Evolutionary conservation across 345 rosid species (phyloP).

Genomic region (Schrenkiella parvula): DNA sequence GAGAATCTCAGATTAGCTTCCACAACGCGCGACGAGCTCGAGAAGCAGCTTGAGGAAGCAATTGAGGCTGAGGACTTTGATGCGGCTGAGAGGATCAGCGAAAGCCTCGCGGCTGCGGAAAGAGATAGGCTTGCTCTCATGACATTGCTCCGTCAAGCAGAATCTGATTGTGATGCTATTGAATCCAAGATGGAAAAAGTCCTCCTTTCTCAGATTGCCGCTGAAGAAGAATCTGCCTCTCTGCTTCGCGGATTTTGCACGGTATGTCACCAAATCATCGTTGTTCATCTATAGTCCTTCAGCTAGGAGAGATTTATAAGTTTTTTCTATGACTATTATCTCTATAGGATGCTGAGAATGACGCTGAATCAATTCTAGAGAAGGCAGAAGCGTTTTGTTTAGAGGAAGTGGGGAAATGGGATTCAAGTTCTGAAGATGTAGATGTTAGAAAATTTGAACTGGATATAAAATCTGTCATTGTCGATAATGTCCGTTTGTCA

Average conservation of each 20-base stretch:
- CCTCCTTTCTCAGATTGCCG: conserved; percentile 56
- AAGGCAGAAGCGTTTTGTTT: conserved; percentile 42
- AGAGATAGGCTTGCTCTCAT: conserved; percentile 45
- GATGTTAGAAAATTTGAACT: conserved; percentile 62
- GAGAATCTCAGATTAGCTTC: conserved; percentile 56
- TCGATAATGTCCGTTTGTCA: conserved; percentile 47
- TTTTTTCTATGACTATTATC: not conserved
- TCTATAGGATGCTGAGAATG: conserved; percentile 54
- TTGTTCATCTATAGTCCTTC: not conserved
- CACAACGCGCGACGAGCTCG: conserved; percentile 46
- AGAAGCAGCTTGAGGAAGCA: conserved; percentile 67
- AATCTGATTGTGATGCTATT: conserved; percentile 55
- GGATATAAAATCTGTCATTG: conserved; percentile 55
- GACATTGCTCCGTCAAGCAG: conserved; percentile 50
- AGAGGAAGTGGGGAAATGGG: conserved; percentile 56
- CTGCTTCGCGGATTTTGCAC: conserved; percentile 50
- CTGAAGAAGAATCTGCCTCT: conserved; percentile 69
- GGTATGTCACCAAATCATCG: conserved; percentile 35
- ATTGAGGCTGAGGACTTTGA: conserved; percentile 90
- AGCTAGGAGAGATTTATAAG: not conserved
- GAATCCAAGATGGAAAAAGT: conserved; percentile 60
- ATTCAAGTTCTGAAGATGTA: conserved; percentile 55
- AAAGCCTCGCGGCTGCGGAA: conserved; percentile 58
- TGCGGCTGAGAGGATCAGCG: conserved; percentile 70
- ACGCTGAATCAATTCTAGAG: conserved; percentile 47